A percentile compares a stretch with the other conserved stretches of the same genome.
Evolutionary conservation across 306 rosid genomes (phyloP).

Genomic region (Cicer pinnatifidum): DNA sequence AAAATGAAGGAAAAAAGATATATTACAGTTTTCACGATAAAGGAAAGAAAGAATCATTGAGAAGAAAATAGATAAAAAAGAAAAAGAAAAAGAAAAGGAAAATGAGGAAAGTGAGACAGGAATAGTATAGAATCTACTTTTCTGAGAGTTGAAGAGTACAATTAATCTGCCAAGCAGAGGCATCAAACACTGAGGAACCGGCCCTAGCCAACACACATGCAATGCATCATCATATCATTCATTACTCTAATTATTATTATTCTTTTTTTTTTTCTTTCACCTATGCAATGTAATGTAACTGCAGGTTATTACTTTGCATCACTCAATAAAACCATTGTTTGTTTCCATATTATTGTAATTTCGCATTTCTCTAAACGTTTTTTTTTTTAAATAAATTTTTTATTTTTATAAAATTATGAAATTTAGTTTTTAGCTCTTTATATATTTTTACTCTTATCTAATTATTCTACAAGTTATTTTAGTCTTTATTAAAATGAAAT

Average conservation of each 20-base stretch:
- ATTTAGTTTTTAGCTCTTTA: no score
- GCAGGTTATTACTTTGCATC: constrained; percentile 45
- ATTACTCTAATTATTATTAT: constrained; percentile 43
- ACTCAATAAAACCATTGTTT: constrained; percentile 33
- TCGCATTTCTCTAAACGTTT: neutral
- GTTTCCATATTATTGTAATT: neutral
- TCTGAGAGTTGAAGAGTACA: constrained; percentile 48
- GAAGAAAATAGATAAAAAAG: neutral
- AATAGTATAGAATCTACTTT: constrained; percentile 58
- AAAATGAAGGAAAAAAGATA: neutral
- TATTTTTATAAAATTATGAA: no score
- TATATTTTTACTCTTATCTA: no score
- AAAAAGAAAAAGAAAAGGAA: constrained; percentile 33
- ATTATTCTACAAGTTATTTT: no score
- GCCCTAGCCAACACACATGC: constrained; percentile 45
- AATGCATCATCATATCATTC: constrained; percentile 48
- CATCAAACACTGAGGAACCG: constrained; percentile 54
- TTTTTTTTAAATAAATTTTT: no score
- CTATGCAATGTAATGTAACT: constrained; percentile 10
- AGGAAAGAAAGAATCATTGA: constrained; percentile 26
- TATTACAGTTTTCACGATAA: constrained; percentile 36
- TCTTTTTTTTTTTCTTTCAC: constrained; percentile 29
- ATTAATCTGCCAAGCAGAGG: constrained; percentile 54
- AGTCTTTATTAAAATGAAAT: no score
- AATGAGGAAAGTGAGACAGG: constrained; percentile 50